Conservation (phyloP, 768 basidiomycete species). For the Hericium rajendrae region DNA sequence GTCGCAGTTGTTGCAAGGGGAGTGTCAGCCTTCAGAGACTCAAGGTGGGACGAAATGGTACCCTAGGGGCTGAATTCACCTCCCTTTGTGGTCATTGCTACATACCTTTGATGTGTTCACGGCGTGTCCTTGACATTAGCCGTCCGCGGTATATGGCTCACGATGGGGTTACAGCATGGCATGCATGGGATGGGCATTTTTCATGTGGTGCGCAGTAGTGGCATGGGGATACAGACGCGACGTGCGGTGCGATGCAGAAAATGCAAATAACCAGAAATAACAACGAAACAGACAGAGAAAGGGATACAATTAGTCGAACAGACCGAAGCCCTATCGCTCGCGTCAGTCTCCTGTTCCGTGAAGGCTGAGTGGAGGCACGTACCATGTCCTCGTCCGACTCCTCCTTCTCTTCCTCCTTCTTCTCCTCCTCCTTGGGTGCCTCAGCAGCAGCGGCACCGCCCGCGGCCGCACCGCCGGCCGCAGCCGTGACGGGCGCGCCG, state of each 20-base stretch:
- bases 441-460: slow-evolving; percentile 53
- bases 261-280: background rate
- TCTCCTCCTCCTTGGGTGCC: slow-evolving; percentile 69
- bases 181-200: no score
- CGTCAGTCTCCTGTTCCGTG: background rate
- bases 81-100: no score
- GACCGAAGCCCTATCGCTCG: slow-evolving; percentile 76
- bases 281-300: background rate
- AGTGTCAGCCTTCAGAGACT: no score
- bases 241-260: background rate
- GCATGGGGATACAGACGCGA: background rate
- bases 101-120: no score
- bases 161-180: no score
- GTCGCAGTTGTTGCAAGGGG: no score
- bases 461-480: slow-evolving; percentile 42
- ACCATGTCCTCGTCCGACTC: slow-evolving; percentile 91
- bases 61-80: no score
- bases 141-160: no score
- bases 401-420: slow-evolving; percentile 82
- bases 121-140: no score
- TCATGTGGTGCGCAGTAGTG: no score
- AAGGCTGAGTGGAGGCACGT: slow-evolving; percentile 17
- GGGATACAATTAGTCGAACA: slow-evolving; percentile 68
- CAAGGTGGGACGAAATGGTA: no score
- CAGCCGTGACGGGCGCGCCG: slow-evolving; percentile 65